Percentiles rank a stretch among this genome's conserved stretches.
Conservation (phyloP, 1,284 basidiomycete genomes). For the Cryptococcus jaspeensis region DNA sequence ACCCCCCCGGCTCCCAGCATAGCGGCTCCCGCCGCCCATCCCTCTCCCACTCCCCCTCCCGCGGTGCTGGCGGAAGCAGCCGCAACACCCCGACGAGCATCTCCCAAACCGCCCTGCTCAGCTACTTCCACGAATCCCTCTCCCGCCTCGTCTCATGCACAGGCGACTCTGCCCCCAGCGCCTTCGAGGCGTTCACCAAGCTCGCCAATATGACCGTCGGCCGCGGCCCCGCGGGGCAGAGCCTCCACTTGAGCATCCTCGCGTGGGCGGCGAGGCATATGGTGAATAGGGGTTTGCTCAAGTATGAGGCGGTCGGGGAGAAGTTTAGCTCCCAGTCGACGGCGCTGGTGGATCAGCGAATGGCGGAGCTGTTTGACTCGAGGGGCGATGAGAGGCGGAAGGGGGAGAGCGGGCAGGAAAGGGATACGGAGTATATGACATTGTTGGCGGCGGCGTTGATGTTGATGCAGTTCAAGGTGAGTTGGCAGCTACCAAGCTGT, state of each 20-base stretch:
- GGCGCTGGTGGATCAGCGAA: conserved; percentile 15
- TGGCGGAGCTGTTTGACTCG: conserved; percentile 15
- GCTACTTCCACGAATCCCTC: conserved; percentile 28
- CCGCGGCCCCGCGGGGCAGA: conserved; percentile 20
- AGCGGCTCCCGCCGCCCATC: not conserved
- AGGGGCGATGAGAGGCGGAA: conserved; percentile 6
- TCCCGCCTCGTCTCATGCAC: conserved; percentile 29
- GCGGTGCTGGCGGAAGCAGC: conserved; percentile 5
- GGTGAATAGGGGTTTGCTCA: conserved; percentile 32
- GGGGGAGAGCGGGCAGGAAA: conserved; percentile 3
- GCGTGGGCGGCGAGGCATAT: conserved; percentile 41
- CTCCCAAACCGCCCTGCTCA: conserved; percentile 19
- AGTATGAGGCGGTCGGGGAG: conserved; percentile 38
- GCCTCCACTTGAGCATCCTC: conserved; percentile 33
- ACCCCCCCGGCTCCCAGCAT: not conserved
- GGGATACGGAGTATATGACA: conserved; percentile 28
- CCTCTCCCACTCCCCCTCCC: conserved; percentile 1
- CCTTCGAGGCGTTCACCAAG: conserved; percentile 30
- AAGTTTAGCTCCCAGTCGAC: conserved; percentile 28
- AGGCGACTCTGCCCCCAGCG: conserved; percentile 17
- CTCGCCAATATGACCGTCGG: conserved; percentile 20
- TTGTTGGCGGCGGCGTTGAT: conserved; percentile 35
- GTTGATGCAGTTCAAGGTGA: conserved; percentile 41
- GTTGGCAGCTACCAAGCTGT: too few relatives aligned
- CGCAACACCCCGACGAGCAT: conserved; percentile 9